A percentile compares a stretch with the other conserved stretches of the same genome.
Evolutionary conservation across 768 basidiomycete genomes (phyloP).

Genomic region (Russula ochroleuca): DNA sequence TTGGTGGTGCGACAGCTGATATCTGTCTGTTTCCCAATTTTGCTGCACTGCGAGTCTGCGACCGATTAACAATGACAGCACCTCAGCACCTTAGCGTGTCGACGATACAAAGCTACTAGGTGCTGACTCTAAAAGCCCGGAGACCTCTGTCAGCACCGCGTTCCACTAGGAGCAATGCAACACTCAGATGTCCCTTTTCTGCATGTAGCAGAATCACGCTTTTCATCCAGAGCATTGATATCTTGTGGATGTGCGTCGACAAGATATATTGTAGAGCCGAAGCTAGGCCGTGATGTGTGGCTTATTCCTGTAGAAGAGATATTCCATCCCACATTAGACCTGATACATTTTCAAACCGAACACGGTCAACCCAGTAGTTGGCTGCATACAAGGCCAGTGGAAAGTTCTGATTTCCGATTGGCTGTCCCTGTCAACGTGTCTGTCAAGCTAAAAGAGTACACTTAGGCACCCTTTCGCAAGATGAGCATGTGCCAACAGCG

Average conservation of each 20-base stretch:
- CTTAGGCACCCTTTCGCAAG: not conserved
- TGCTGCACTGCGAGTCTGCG: too few species aligned
- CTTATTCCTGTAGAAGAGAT: not conserved
- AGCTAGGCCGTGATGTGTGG: not conserved
- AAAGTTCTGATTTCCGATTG: not conserved
- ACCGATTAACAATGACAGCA: too few species aligned
- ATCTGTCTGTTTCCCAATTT: too few species aligned
- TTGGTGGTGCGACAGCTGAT: too few species aligned
- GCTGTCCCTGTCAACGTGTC: not conserved
- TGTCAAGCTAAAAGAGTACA: not conserved
- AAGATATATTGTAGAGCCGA: not conserved
- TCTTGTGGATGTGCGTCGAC: not conserved
- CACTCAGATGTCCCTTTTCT: not conserved
- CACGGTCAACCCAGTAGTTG: not conserved
- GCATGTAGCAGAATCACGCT: not conserved
- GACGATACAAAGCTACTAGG: too few species aligned
- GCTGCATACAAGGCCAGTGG: not conserved
- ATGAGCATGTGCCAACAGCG: not conserved
- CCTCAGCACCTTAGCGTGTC: too few species aligned
- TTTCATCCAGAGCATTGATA: not conserved
- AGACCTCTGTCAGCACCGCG: too few species aligned
- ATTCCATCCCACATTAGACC: not conserved
- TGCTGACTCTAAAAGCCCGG: too few species aligned
- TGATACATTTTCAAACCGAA: not conserved
- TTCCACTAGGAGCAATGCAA: not conserved